These are phyloP conservation scores for Rhipidocladum racemiflorum DNA, from an alignment of 176 grass and related monocot species.

Conservation along the genomic window DNA sequence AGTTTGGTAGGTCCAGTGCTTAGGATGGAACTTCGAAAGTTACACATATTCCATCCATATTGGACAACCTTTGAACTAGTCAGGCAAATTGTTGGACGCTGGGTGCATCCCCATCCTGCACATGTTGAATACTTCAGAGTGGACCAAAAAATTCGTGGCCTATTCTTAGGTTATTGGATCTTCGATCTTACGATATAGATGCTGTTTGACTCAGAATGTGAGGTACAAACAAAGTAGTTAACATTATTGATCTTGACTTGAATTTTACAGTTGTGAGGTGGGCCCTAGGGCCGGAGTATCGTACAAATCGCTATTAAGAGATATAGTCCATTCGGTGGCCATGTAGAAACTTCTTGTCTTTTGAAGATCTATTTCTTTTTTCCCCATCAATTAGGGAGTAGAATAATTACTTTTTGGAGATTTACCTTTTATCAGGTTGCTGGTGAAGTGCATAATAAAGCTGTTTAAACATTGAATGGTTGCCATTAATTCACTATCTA, in stretches of 20 bases:
- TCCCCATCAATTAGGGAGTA: not conserved
- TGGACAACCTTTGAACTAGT: conserved; percentile 6
- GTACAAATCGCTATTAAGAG: no score
- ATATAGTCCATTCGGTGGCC: not conserved
- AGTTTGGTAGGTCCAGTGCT: not conserved
- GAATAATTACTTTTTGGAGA: not conserved
- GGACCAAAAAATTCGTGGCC: not conserved
- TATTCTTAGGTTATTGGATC: conserved; percentile 12
- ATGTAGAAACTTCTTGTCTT: conserved; percentile 13
- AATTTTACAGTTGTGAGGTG: not conserved
- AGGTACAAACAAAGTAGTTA: not conserved
- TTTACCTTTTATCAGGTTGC: not conserved
- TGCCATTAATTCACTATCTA: not conserved
- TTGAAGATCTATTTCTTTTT: not conserved
- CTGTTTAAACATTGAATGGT: conserved; percentile 3
- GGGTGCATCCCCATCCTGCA: not conserved
- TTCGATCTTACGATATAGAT: conserved; percentile 5
- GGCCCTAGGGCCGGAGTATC: not conserved
- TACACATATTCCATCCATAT: not conserved
- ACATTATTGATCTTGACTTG: not conserved
- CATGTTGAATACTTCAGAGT: not conserved
- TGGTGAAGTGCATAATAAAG: not conserved
- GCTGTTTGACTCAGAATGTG: not conserved
- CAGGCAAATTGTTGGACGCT: not conserved
- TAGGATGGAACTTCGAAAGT: not conserved